phyloP scores from a whole-genome alignment of 129 eudicot species.

The Flaveria ramosissima region DNA sequence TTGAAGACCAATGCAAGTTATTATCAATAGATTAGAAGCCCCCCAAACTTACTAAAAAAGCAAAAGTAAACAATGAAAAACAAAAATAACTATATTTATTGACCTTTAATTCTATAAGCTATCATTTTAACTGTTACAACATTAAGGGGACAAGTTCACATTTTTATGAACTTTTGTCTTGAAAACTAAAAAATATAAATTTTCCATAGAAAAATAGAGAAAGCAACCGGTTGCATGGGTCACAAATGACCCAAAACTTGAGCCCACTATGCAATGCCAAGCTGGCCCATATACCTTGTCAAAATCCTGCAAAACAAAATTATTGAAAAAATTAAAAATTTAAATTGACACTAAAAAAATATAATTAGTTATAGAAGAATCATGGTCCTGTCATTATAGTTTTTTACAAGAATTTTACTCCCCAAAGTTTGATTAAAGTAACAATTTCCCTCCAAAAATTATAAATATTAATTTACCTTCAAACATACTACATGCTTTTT shows the following conservation, averaged over 20 bases:
- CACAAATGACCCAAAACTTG: constrained; percentile 87
- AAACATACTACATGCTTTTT: no score
- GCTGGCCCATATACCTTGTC: constrained; percentile 90
- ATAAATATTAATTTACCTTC: no score
- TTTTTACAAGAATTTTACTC: not conserved
- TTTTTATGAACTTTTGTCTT: constrained; percentile 64
- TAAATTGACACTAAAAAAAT: not conserved
- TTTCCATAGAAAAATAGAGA: constrained; percentile 74
- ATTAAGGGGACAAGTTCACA: constrained; percentile 11
- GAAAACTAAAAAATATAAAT: constrained; percentile 63
- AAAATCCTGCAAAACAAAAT: constrained; percentile 61
- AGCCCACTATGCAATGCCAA: constrained; percentile 97
- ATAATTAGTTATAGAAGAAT: not conserved
- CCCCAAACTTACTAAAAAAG: no score
- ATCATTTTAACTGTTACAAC: no score
- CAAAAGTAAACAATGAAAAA: no score
- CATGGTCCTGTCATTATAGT: no score
- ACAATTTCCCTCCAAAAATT: no score
- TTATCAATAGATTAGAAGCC: no score
- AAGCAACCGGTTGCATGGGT: constrained; percentile 82
- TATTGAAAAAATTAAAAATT: not conserved
- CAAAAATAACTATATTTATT: no score
- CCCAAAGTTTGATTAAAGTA: no score
- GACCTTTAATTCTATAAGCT: no score
- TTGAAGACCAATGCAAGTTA: no score